Percentiles rank a stretch among this genome's conserved stretches.
Evolutionary conservation across 768 basidiomycete genomes (phyloP).

Genomic region (Suillus clintonianus): DNA sequence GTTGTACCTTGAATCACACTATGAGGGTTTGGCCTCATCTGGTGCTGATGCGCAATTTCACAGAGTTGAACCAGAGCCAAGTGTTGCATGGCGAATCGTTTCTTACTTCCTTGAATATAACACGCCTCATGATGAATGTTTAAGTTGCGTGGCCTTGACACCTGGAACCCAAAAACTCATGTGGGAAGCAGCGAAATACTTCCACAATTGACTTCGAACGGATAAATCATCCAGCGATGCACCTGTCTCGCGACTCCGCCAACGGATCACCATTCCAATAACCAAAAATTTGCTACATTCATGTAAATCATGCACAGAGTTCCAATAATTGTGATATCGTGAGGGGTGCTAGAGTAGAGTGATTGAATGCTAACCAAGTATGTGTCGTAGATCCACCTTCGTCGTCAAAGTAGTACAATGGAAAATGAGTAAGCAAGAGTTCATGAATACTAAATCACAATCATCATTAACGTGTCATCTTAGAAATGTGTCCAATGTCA

Average conservation of each 20-base stretch:
- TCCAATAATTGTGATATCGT: not conserved
- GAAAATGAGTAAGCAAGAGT: slow-evolving; percentile 8
- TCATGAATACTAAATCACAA: slow-evolving; percentile 18
- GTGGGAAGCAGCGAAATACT: not conserved
- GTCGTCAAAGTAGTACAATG: slow-evolving; percentile 12
- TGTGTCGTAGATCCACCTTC: slow-evolving; percentile 4
- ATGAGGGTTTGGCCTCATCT: not conserved
- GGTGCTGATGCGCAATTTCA: not conserved
- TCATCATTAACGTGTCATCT: not conserved
- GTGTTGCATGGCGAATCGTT: no score
- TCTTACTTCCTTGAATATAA: no score
- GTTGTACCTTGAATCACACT: not conserved
- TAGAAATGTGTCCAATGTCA: slow-evolving; percentile 11
- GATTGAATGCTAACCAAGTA: slow-evolving; percentile 3
- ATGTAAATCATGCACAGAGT: not conserved
- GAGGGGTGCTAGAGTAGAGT: not conserved
- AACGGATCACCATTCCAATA: not conserved
- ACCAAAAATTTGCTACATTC: not conserved
- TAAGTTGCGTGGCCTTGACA: not conserved
- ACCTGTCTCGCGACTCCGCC: not conserved
- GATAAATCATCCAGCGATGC: not conserved
- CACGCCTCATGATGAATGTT: not conserved
- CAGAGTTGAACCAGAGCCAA: no score
- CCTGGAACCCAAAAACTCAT: not conserved
- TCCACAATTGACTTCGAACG: not conserved